Conservation (phyloP, 2,329 filamentous ascomycete species). For the Pyricularia sp. region DNA sequence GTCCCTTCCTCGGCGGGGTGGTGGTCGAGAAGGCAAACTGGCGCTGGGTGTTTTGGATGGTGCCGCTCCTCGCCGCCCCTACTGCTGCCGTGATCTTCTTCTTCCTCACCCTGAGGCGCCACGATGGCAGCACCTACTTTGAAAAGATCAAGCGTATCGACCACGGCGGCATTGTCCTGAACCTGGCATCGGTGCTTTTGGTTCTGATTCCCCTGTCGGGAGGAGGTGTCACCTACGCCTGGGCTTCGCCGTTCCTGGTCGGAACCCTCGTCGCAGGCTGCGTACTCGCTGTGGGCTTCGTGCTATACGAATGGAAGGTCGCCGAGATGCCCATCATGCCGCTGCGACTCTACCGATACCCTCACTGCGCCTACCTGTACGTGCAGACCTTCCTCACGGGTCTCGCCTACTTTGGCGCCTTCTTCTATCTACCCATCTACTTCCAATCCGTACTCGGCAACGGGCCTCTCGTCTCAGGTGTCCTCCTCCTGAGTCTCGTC, state of each 20-base stretch:
- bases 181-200: slow-evolving; percentile 46
- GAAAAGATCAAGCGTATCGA: slow-evolving; percentile 47
- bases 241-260: slow-evolving; percentile 48
- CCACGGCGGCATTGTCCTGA: slow-evolving; percentile 44
- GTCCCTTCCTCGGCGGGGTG: slow-evolving; percentile 32
- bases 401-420: slow-evolving; percentile 9
- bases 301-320: slow-evolving; percentile 9
- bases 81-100: slow-evolving; percentile 34
- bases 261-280: slow-evolving; percentile 36
- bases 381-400: slow-evolving; percentile 11
- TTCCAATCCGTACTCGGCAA: slow-evolving; percentile 21
- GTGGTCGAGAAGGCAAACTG: slow-evolving; percentile 28
- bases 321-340: slow-evolving; percentile 12
- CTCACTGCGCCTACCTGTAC: slow-evolving; percentile 7
- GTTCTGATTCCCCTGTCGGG: slow-evolving; percentile 56
- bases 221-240: slow-evolving; percentile 42
- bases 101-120: slow-evolving; percentile 37
- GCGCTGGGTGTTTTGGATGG: slow-evolving; percentile 33
- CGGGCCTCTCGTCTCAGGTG: slow-evolving; percentile 18
- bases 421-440: slow-evolving; percentile 18
- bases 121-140: slow-evolving; percentile 29
- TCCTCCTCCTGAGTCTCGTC: slow-evolving; percentile 19
- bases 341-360: slow-evolving; percentile 8
- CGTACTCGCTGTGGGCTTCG: slow-evolving; percentile 7
- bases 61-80: slow-evolving; percentile 38